Evolutionary conservation across 2,329 filamentous ascomycete genomes (phyloP).

Genomic region (Teratosphaeria viscida): DNA sequence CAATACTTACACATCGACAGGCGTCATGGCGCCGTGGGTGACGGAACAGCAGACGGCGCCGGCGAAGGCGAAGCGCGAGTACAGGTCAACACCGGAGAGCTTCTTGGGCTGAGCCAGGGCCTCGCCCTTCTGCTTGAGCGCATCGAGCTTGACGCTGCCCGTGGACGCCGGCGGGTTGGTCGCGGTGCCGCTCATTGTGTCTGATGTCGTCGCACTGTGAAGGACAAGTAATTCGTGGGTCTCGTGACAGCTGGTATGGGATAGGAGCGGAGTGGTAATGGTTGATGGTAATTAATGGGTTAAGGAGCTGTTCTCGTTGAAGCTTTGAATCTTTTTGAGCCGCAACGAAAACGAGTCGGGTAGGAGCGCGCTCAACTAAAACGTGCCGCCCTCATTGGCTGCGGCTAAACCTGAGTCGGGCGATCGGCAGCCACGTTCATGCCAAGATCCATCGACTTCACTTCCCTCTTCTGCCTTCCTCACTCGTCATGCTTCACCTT

Average conservation of each 20-base stretch:
- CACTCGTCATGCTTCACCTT: not conserved
- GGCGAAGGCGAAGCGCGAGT: constrained; percentile 93
- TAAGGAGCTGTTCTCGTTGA: not conserved
- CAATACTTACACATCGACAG: constrained; percentile 92
- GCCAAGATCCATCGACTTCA: not conserved
- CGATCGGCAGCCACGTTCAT: not conserved
- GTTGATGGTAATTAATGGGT: not conserved
- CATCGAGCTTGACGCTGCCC: constrained; percentile 43
- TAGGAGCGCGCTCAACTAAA: not conserved
- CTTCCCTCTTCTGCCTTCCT: not conserved
- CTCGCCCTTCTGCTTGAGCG: constrained; percentile 37
- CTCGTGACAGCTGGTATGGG: not conserved
- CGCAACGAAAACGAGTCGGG: not conserved
- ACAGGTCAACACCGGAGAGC: constrained; percentile 60
- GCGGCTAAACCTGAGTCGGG: not conserved
- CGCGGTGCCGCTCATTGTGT: constrained; percentile 25
- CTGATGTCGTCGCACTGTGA: constrained; percentile 2
- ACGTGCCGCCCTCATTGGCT: not conserved
- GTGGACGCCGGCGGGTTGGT: constrained; percentile 38
- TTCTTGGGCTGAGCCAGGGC: constrained; percentile 39
- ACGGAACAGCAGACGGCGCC: constrained; percentile 96
- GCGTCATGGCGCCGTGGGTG: constrained; percentile 93
- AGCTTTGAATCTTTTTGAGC: not conserved
- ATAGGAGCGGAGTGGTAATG: not conserved
- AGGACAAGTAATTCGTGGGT: not conserved